A percentile compares a stretch with the other conserved stretches of the same genome.
Conservation (phyloP, 2,329 filamentous ascomycete genomes). For the Microsporum canis region DNA sequence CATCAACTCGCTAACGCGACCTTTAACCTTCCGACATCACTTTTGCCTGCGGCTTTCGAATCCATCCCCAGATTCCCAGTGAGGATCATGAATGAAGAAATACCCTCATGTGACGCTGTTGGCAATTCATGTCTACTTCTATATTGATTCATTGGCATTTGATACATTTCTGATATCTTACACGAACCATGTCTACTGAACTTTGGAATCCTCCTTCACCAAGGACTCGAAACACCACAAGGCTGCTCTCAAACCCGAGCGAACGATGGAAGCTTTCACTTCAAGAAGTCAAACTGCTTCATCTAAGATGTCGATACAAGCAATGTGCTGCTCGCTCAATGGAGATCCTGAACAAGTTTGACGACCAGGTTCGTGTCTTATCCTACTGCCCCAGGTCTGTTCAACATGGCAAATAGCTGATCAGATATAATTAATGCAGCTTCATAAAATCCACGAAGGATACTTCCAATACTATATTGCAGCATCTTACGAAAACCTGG, state of each 20-base stretch:
- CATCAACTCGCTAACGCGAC: neutral
- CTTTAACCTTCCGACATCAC: neutral
- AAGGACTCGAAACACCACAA: neutral
- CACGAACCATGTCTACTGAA: neutral
- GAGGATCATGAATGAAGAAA: neutral
- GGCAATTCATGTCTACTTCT: neutral
- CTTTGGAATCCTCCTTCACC: neutral
- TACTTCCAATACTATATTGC: conserved; percentile 40
- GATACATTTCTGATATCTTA: neutral
- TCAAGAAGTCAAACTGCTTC: conserved; percentile 27
- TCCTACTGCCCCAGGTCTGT: neutral
- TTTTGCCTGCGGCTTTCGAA: neutral
- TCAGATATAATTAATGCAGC: conserved; percentile 16
- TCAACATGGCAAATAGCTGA: conserved; percentile 6
- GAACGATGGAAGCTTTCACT: conserved; percentile 27
- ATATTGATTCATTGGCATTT: neutral
- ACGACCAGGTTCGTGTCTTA: conserved; percentile 19
- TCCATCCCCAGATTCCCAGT: neutral
- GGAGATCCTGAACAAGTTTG: conserved; percentile 22
- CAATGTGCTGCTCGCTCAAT: conserved; percentile 27
- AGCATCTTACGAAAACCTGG: conserved; percentile 38
- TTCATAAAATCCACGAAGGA: conserved; percentile 25
- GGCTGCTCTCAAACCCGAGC: conserved; percentile 23
- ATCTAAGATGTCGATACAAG: conserved; percentile 30
- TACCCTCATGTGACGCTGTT: neutral